Evolutionary conservation across 495 filamentous ascomycete species (phyloP).

Genomic region (Podospora conica): DNA sequence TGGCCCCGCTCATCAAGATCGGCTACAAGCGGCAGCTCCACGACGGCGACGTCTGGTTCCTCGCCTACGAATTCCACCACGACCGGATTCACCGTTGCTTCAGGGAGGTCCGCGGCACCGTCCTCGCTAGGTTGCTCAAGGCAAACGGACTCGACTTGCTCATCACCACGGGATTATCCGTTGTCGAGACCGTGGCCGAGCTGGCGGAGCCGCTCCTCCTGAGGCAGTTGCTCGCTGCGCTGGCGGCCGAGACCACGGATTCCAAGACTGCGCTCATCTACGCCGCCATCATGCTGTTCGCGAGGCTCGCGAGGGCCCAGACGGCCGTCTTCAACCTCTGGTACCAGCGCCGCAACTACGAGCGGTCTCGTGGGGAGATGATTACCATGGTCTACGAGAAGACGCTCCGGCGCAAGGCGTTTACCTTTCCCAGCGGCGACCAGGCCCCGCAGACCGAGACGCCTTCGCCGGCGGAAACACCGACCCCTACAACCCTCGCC

Average conservation of each 20-base stretch:
- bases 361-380: constrained; percentile 75
- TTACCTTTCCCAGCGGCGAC: constrained; percentile 41
- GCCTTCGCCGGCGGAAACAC: constrained; percentile 14
- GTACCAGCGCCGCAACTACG: constrained; percentile 67
- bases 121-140: constrained; percentile 57
- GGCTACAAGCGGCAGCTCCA: constrained; percentile 59
- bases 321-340: constrained; percentile 64
- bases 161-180: constrained; percentile 54
- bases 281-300: constrained; percentile 52
- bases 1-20: constrained; percentile 61
- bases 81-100: constrained; percentile 63
- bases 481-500: constrained; percentile 20
- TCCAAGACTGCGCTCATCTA: constrained; percentile 58
- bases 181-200: constrained; percentile 57
- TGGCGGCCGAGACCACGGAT: constrained; percentile 47
- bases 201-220: constrained; percentile 62
- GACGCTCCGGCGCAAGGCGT: constrained; percentile 66
- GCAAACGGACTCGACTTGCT: constrained; percentile 73
- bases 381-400: constrained; percentile 87
- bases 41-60: constrained; percentile 71
- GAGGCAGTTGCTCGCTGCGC: constrained; percentile 62
- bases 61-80: constrained; percentile 74
- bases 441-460: constrained; percentile 7
- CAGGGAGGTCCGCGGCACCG: constrained; percentile 62
- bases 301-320: constrained; percentile 58